Base-by-base conservation (phyloP, 2,329 filamentous ascomycete species). In the Neonectria sp. region DNA sequence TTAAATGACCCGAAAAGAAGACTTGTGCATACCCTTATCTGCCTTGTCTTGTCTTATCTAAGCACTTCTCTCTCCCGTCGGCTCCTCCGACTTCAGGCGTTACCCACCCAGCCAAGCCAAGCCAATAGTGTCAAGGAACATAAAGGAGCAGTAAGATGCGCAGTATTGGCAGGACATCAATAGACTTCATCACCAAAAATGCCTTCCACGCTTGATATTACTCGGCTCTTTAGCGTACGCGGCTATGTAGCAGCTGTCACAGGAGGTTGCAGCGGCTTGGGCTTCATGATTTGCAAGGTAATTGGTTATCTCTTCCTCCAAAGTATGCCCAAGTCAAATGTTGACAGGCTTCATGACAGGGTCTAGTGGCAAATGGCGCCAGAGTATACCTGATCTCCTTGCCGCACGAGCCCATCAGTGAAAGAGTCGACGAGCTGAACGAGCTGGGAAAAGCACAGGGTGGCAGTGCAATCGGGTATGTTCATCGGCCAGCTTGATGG, bases 221-320 rank as follows among this genome's bases (percentile, higher is more conserved):
- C 60, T 0, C 59, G 29, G 11, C 58, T 79, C 2, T 78, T 78
- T 62, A 58, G 67, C 3, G 78, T 81, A 6, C 73, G 73, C 48
- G 78, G 76, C 2, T 71, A 71, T 55, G 75, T 84, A 67, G 73
- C 82, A 67, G 62, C 80, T 29, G 74, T 82, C 51, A 79, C 81
- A 65, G 71, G 81, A 63, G 80, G 80, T 0, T 82, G 79, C 52
- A 85, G 83, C 70, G 84, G 84, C 1, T 74, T 86, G 13, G 84
- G 84, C 1, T 76, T 83, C 33, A 86, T 86, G 84, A 85, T 85
- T 48, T 77, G 79, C 52, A 82, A 80, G 69, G 84, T 82, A 71
- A 55, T 46, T 43, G 12, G 4, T 6, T n/a, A 11, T 45, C n/a
- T 2, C n/a, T 40, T 40, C 40, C 24, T 25, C 45, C 4, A 13